Evolutionary conservation across 345 rosid genomes (phyloP).

Genomic region (Aquilaria sinensis): DNA sequence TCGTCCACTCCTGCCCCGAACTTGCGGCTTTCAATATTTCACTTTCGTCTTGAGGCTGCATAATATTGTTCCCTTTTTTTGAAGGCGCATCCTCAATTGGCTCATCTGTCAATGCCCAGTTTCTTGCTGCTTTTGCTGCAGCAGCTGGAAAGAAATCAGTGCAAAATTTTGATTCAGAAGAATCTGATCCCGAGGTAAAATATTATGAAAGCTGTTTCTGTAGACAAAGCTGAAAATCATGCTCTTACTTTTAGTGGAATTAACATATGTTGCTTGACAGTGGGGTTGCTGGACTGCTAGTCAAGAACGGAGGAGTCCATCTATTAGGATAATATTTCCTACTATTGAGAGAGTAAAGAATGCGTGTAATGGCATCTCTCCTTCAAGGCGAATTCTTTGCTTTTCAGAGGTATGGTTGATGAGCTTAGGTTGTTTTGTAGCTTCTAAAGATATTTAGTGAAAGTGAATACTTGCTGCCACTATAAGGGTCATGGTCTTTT

Average conservation of each 20-base stretch:
- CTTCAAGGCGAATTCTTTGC: slow-evolving; percentile 70
- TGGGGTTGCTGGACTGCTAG: slow-evolving; percentile 96
- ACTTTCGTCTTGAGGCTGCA: neutral
- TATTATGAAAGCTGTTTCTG: slow-evolving; percentile 3
- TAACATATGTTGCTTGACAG: slow-evolving; percentile 31
- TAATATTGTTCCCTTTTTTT: slow-evolving; percentile 16
- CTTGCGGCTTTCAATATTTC: neutral
- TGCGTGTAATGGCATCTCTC: slow-evolving; percentile 52
- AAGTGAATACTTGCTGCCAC: too few relatives aligned
- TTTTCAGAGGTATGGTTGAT: slow-evolving; percentile 66
- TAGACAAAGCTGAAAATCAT: slow-evolving; percentile 11
- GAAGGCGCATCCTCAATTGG: slow-evolving; percentile 85
- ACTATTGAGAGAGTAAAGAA: slow-evolving; percentile 77
- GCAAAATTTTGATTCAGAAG: slow-evolving; percentile 59
- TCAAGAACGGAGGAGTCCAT: slow-evolving; percentile 74
- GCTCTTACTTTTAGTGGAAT: neutral
- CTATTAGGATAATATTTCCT: slow-evolving; percentile 67
- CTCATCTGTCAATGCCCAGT: slow-evolving; percentile 58
- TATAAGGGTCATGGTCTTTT: too few relatives aligned
- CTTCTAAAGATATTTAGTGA: too few relatives aligned
- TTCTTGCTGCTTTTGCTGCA: slow-evolving; percentile 75
- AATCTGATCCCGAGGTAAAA: slow-evolving; percentile 92
- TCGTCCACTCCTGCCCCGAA: neutral
- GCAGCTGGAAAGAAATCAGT: slow-evolving; percentile 73
- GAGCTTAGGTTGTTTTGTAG: too few relatives aligned